phyloP scores from a whole-genome alignment of 1,139 yeast species.

The Kodamaea anthophila region DNA sequence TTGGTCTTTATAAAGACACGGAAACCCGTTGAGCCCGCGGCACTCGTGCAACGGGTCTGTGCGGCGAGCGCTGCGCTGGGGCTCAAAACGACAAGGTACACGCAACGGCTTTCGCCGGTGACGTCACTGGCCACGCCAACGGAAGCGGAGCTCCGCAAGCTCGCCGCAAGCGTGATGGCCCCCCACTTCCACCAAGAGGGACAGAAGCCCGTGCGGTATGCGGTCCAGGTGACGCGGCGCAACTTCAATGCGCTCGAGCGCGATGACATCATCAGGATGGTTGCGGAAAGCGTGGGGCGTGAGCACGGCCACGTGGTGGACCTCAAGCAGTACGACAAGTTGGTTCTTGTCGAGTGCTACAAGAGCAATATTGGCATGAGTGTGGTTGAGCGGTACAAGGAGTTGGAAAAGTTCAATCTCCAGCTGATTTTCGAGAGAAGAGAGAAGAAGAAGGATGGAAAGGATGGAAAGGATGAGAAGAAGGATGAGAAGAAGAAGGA shows the following conservation, averaged over 20 bases:
- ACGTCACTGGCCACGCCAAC: slow-evolving; percentile 70
- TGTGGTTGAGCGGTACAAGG: slow-evolving; percentile 62
- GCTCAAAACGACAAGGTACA: slow-evolving; percentile 57
- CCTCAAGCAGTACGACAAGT: slow-evolving; percentile 69
- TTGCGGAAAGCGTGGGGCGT: slow-evolving; percentile 69
- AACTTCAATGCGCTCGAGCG: slow-evolving; percentile 70
- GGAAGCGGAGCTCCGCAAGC: slow-evolving; percentile 54
- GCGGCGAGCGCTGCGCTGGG: slow-evolving; percentile 47
- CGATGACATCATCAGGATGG: slow-evolving; percentile 59
- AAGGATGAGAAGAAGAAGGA: slow-evolving; percentile 4
- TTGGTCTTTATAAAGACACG: slow-evolving; percentile 75
- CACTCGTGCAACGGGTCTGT: slow-evolving; percentile 59
- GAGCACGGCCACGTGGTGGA: slow-evolving; percentile 75
- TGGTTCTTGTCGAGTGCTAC: slow-evolving; percentile 81
- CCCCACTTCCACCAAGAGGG: slow-evolving; percentile 61
- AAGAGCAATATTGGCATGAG: slow-evolving; percentile 79
- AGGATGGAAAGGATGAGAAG: slow-evolving; percentile 12
- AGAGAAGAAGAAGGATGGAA: slow-evolving; percentile 32
- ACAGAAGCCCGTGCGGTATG: slow-evolving; percentile 57
- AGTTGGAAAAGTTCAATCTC: slow-evolving; percentile 50
- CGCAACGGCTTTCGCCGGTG: slow-evolving; percentile 79
- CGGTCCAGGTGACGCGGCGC: slow-evolving; percentile 73
- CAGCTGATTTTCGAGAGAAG: slow-evolving; percentile 59
- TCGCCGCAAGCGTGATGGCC: slow-evolving; percentile 50
- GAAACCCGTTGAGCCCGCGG: slow-evolving; percentile 72